Evolutionary conservation across 2,329 filamentous ascomycete genomes (phyloP).

Genomic region (Diaporthe longicolla): DNA sequence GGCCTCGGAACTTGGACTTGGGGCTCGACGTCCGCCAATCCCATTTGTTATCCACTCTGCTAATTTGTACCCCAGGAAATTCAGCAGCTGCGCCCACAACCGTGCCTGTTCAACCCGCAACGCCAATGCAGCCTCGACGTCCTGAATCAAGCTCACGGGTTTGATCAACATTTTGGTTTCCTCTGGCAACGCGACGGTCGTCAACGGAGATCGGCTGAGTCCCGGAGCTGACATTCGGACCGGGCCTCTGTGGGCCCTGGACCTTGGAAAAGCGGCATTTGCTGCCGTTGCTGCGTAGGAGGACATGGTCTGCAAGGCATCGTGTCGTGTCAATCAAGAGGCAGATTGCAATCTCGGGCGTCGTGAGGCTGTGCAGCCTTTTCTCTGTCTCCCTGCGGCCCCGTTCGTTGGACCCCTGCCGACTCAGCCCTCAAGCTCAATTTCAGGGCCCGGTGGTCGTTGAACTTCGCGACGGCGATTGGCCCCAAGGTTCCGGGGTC

Average conservation of each 20-base stretch:
- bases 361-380: conserved; percentile 37
- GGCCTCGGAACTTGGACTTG: conserved; percentile 27
- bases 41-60: conserved; percentile 21
- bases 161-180: conserved; percentile 28
- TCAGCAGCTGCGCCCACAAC: conserved; percentile 9
- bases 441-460: conserved; percentile 14
- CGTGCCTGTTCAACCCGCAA: conserved; percentile 2
- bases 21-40: conserved; percentile 14
- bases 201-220: conserved; percentile 22
- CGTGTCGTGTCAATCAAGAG: conserved; percentile 10
- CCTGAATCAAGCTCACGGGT: conserved; percentile 17
- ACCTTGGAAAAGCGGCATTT: neutral
- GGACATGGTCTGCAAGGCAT: conserved; percentile 3
- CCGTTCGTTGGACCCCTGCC: conserved; percentile 4
- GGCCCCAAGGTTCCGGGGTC: neutral
- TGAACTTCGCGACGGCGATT: conserved; percentile 6
- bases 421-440: conserved; percentile 34
- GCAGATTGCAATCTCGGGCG: conserved; percentile 41
- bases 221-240: conserved; percentile 17
- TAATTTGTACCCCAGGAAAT: conserved; percentile 32
- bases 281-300: neutral
- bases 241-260: conserved; percentile 24
- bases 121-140: neutral
- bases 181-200: conserved; percentile 6
- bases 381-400: neutral